Base-by-base conservation (phyloP, 768 basidiomycete species). In the Lenzites betulinus region DNA sequence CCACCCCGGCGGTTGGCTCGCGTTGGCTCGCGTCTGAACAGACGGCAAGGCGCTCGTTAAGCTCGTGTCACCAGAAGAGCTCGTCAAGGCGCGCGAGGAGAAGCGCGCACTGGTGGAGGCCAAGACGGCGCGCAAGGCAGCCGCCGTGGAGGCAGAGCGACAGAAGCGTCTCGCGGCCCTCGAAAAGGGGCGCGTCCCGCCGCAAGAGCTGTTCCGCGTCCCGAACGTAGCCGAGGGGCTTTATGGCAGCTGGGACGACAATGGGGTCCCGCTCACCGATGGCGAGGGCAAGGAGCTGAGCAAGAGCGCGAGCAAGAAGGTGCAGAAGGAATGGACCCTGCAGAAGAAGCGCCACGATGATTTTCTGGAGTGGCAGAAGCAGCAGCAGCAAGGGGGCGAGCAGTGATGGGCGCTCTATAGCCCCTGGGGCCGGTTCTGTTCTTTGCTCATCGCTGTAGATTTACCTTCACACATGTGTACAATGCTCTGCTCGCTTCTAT, bases 31-130 rank as follows among this genome's bases (percentile, higher is more conserved):
- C 52, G 43, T n/a, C 43, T 47, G 43, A 38, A 30, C 64, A 95
- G 95, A 95, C 77, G 95, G 95, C n/a, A 88, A 87, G 69, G 96
- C 96, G 3, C 85, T 98, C 30, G 90, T 97, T 60, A 98, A 98
- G 74, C 80, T 98, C 43, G 92, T 95, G 25, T 78, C 92, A 39
- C 87, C 95, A 2, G 83, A 84, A 13, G 86, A 92, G 58, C 79
- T 99, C 39, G 84, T 95, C 65, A 88, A 81, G 69, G 88, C 86
- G 2, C 86, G 95, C 47, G 95, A 98, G 62, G 95, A 95, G 69
- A 98, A 97, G 76, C 83, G 85, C 7, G 88, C 86, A 3, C 81
- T 81, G 51, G 78, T 78, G 18, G 87, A 89, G 61, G 92, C 85
- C 20, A 96, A 94, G 69, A 83, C 83, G 2, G 86, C 84, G 16